These are phyloP conservation scores for Kockovaella imperatae DNA, from an alignment of 768 basidiomycete species.

Conservation along the genomic window DNA sequence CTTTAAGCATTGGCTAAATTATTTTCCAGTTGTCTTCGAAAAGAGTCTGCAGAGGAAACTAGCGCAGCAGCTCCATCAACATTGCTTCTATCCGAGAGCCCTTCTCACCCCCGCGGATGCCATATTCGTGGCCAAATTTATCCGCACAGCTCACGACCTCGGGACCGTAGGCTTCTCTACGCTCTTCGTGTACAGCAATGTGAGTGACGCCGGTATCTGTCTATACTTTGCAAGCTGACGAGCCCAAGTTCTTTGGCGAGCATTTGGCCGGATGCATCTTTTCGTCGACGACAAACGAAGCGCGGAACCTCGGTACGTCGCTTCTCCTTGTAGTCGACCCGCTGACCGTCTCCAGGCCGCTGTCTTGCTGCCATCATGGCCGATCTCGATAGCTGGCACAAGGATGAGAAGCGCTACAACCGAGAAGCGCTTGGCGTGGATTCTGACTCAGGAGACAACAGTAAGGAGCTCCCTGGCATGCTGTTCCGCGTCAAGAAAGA, in stretches of 20 bases:
- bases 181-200: conserved; percentile 74
- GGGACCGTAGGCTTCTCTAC: conserved; percentile 88
- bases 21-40: conserved; percentile 17
- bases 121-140: conserved; percentile 83
- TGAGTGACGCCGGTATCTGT: conserved; percentile 37
- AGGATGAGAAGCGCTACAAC: conserved; percentile 53
- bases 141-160: conserved; percentile 74
- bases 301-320: conserved; percentile 78
- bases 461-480: conserved; percentile 65
- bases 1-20: too few species aligned
- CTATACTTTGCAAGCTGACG: neutral
- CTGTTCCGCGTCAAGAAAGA: conserved; percentile 48
- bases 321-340: neutral
- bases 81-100: conserved; percentile 86
- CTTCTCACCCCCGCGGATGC: conserved; percentile 96
- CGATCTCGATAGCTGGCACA: conserved; percentile 72
- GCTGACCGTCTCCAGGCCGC: conserved; percentile 54
- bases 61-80: conserved; percentile 51
- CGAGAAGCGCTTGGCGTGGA: conserved; percentile 59
- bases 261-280: conserved; percentile 77
- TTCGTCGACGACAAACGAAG: conserved; percentile 92
- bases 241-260: conserved; percentile 65
- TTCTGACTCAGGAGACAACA: conserved; percentile 44
- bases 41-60: conserved; percentile 14
- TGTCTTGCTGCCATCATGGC: conserved; percentile 72